These are phyloP conservation scores for Trichophyton mentagrophytes DNA, from an alignment of 2,329 filamentous ascomycete genomes.

Conservation along the genomic window DNA sequence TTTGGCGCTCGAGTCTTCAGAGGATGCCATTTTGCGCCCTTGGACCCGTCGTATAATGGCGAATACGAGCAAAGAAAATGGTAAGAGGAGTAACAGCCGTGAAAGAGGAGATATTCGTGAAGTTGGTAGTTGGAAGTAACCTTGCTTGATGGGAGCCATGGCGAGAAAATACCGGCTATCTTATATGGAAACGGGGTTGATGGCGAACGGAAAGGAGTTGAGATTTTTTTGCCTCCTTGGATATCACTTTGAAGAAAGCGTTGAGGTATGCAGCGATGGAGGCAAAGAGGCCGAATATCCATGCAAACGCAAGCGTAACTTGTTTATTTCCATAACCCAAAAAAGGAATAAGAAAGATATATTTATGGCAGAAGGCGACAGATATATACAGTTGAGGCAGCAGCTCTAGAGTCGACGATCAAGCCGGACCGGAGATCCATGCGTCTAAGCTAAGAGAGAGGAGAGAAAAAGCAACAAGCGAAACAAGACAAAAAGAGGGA, in stretches of 20 bases:
- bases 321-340: not conserved
- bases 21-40: not conserved
- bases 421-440: not conserved
- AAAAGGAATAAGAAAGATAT: not conserved
- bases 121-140: not conserved
- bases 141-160: not conserved
- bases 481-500: not conserved
- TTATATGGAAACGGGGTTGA: not conserved
- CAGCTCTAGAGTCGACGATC: not conserved
- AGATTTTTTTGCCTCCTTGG: not conserved
- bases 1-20: not conserved
- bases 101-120: not conserved
- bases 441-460: not conserved
- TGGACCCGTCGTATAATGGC: not conserved
- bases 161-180: not conserved
- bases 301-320: not conserved
- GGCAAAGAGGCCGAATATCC: not conserved
- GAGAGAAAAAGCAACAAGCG: not conserved
- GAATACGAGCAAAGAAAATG: not conserved
- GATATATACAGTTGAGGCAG: not conserved
- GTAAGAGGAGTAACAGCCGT: not conserved
- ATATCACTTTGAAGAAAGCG: not conserved
- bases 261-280: not conserved
- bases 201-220: not conserved
- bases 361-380: constrained; percentile 1